phyloP scores from a whole-genome alignment of 2,329 filamentous ascomycete species.

The Alternaria infectoria region DNA sequence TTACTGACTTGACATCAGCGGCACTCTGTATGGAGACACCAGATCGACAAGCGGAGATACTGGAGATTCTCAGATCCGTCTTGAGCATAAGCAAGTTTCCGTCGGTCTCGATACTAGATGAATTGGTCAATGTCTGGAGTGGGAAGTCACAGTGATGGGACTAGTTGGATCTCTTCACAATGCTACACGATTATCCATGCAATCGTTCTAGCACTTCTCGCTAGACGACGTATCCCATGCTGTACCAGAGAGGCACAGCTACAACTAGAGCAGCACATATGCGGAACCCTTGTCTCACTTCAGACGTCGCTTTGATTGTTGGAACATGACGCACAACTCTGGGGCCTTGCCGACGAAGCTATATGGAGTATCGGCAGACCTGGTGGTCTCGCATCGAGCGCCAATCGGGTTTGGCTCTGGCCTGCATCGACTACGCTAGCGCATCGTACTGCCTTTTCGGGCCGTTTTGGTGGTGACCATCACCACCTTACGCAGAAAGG shows the following conservation, averaged over 20 bases:
- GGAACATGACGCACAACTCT: not conserved
- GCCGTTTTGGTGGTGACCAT: not conserved
- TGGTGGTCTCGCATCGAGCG: constrained; percentile 7
- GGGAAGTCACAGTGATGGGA: constrained; percentile 37
- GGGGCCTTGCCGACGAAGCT: not conserved
- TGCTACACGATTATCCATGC: not conserved
- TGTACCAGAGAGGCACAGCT: not conserved
- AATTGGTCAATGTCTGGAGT: constrained; percentile 36
- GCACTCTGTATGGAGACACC: constrained; percentile 29
- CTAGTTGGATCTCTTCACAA: not conserved
- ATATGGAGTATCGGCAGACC: not conserved
- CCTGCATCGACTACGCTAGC: not conserved
- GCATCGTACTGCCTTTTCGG: not conserved
- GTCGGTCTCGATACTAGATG: constrained; percentile 30
- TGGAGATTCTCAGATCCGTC: constrained; percentile 21
- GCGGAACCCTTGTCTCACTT: not conserved
- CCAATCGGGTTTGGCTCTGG: not conserved
- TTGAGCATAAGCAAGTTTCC: constrained; percentile 36
- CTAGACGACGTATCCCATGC: not conserved
- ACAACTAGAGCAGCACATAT: not conserved
- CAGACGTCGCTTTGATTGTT: not conserved
- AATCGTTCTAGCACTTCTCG: not conserved
- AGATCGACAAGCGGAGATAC: constrained; percentile 24
- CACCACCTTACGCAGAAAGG: not conserved
- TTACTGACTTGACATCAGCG: constrained; percentile 11